These are phyloP conservation scores for Arthrobotrys pseudoclavata DNA, from an alignment of 2,329 filamentous ascomycete genomes.

Conservation along the genomic window DNA sequence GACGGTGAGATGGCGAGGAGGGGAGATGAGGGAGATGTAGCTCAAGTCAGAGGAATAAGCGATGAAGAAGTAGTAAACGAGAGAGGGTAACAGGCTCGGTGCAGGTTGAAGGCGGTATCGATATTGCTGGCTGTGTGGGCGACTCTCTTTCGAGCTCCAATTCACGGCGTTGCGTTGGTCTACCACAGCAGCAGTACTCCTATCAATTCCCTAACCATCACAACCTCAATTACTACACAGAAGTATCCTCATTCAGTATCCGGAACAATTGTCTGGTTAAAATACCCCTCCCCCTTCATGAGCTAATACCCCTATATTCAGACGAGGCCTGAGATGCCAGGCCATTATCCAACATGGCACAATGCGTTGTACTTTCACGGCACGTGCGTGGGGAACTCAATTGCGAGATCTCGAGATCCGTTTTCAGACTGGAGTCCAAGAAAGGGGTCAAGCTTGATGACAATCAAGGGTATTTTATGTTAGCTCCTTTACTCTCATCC, in stretches of 20 bases:
- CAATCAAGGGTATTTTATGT: slow-evolving; percentile 1
- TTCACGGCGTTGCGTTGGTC: background rate
- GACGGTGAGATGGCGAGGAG: background rate
- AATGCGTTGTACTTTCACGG: slow-evolving; percentile 41
- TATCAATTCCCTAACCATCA: background rate
- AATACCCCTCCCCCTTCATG: background rate
- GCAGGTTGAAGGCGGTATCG: slow-evolving; percentile 12
- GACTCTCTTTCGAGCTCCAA: slow-evolving; percentile 19
- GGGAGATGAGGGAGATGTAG: slow-evolving; percentile 13
- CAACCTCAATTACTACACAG: background rate
- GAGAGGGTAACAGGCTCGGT: background rate
- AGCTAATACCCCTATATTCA: background rate
- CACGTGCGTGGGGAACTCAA: slow-evolving; percentile 32
- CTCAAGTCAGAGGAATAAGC: slow-evolving; percentile 11
- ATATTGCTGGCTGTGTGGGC: slow-evolving; percentile 6
- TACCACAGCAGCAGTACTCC: background rate
- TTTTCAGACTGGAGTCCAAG: slow-evolving; percentile 32
- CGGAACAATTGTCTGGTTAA: background rate
- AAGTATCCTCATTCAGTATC: background rate
- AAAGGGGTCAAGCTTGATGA: slow-evolving; percentile 26
- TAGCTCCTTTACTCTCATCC: background rate
- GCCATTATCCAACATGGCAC: slow-evolving; percentile 37
- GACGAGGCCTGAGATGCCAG: slow-evolving; percentile 5
- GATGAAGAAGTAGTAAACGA: background rate
- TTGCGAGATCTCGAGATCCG: slow-evolving; percentile 25